phyloP scores from a whole-genome alignment of 2,329 filamentous ascomycete species.

The Penicillium sclerotigenum region DNA sequence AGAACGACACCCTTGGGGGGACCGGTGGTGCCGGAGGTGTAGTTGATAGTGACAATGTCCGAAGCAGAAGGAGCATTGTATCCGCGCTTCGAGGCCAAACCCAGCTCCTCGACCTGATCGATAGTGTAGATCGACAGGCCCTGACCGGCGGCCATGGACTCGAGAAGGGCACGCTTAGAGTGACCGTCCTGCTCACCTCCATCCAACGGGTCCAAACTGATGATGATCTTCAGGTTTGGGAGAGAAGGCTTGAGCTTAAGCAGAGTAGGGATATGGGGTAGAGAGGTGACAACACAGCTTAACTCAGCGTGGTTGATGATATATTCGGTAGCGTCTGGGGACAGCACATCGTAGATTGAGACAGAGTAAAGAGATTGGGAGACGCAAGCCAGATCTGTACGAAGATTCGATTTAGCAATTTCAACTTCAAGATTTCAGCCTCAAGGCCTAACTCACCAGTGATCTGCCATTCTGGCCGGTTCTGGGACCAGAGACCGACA shows the following conservation, averaged over 20 bases:
- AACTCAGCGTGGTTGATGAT: slow-evolving; percentile 90
- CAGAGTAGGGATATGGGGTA: slow-evolving; percentile 76
- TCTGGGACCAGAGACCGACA: slow-evolving; percentile 81
- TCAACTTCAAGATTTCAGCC: neutral
- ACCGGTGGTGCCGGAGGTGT: slow-evolving; percentile 64
- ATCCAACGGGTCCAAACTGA: slow-evolving; percentile 80
- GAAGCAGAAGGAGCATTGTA: slow-evolving; percentile 69
- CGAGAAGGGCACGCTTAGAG: slow-evolving; percentile 76
- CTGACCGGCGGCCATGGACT: slow-evolving; percentile 66
- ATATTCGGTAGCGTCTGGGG: slow-evolving; percentile 86
- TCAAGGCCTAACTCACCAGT: slow-evolving; percentile 51
- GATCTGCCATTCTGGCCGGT: slow-evolving; percentile 86
- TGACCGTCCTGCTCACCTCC: slow-evolving; percentile 71
- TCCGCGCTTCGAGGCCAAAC: slow-evolving; percentile 65
- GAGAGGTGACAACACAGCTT: slow-evolving; percentile 69
- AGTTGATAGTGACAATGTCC: slow-evolving; percentile 74
- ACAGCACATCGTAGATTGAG: slow-evolving; percentile 93
- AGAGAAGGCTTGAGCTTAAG: slow-evolving; percentile 75
- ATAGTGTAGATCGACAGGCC: slow-evolving; percentile 79
- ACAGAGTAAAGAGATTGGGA: slow-evolving; percentile 87
- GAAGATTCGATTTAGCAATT: neutral
- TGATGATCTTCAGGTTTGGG: slow-evolving; percentile 79
- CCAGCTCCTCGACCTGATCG: slow-evolving; percentile 75
- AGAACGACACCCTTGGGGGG: slow-evolving; percentile 65
- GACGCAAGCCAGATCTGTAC: slow-evolving; percentile 75